Conservation (phyloP, 2,329 filamentous ascomycete species). For the Clarireedia homoeocarpa region DNA sequence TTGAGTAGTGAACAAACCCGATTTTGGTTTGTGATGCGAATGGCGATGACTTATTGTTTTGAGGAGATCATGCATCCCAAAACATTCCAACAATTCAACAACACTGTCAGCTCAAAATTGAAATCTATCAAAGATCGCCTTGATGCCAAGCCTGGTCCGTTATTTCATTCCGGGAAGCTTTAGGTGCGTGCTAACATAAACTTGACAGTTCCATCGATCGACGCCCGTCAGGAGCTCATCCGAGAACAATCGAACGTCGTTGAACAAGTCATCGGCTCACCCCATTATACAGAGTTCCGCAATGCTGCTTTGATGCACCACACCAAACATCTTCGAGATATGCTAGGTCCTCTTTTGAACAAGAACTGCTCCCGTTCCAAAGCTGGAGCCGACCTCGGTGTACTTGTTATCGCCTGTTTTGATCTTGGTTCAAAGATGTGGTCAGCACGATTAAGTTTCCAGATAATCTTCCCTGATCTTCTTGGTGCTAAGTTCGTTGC, state of each 20-base stretch:
- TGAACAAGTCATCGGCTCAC: constrained; percentile 31
- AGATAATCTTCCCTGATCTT: constrained; percentile 44
- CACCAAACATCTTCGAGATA: constrained; percentile 32
- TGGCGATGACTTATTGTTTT: constrained; percentile 32
- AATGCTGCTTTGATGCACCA: constrained; percentile 15
- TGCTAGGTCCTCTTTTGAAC: constrained; percentile 38
- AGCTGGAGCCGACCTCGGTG: constrained; percentile 34
- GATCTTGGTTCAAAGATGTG: constrained; percentile 38
- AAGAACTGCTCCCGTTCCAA: constrained; percentile 28
- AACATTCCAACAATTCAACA: constrained; percentile 30
- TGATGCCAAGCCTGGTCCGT: constrained; percentile 19
- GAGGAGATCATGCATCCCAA: constrained; percentile 29
- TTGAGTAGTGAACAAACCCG: constrained; percentile 28
- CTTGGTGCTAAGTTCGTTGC: constrained; percentile 41
- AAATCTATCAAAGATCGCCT: constrained; percentile 17
- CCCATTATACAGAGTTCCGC: constrained; percentile 27
- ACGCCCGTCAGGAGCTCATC: constrained; percentile 29
- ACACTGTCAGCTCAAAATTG: constrained; percentile 20
- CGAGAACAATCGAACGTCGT: constrained; percentile 32
- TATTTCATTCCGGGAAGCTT: constrained; percentile 12
- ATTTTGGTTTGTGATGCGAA: constrained; percentile 32
- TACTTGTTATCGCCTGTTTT: constrained; percentile 19
- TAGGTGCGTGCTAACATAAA: not conserved
- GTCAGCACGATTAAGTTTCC: constrained; percentile 33
- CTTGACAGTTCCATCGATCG: constrained; percentile 15